Evolutionary conservation across 176 grass and related monocot species (phyloP).

Genomic region (Chrysopogon serrulatus): DNA sequence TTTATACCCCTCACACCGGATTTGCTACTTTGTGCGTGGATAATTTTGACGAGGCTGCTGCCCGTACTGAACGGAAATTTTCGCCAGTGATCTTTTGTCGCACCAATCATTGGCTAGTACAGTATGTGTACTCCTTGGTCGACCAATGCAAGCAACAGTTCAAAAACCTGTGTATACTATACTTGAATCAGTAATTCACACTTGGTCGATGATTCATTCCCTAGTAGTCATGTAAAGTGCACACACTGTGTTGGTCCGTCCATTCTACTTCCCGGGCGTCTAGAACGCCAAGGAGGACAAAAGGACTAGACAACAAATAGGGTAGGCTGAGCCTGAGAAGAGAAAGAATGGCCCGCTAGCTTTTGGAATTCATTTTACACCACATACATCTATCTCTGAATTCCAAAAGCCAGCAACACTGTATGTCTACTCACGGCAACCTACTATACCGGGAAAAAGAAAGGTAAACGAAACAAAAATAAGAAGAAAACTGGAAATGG

Average conservation of each 20-base stretch:
- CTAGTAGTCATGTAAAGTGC: slow-evolving; percentile 16
- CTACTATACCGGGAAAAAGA: background rate
- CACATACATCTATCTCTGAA: slow-evolving; percentile 12
- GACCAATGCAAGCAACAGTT: background rate
- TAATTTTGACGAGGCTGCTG: background rate
- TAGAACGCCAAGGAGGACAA: slow-evolving; percentile 16
- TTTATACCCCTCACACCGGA: background rate
- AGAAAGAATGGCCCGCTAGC: slow-evolving; percentile 25
- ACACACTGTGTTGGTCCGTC: background rate
- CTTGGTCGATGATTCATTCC: background rate
- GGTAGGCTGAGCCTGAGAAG: background rate
- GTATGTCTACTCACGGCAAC: slow-evolving; percentile 2
- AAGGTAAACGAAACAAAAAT: background rate
- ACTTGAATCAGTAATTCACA: slow-evolving; percentile 19
- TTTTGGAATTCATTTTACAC: slow-evolving; percentile 44
- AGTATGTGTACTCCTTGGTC: background rate
- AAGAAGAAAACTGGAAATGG: background rate
- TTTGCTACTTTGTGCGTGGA: background rate
- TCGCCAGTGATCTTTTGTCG: too few species aligned
- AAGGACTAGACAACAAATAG: background rate
- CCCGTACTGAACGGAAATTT: background rate
- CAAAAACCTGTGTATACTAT: background rate
- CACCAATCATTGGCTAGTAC: background rate
- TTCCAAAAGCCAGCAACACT: slow-evolving; percentile 27
- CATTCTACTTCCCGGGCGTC: slow-evolving; percentile 1